phyloP scores from a whole-genome alignment of 2,329 filamentous ascomycete species.

The Pseudogymnoascus sp. region DNA sequence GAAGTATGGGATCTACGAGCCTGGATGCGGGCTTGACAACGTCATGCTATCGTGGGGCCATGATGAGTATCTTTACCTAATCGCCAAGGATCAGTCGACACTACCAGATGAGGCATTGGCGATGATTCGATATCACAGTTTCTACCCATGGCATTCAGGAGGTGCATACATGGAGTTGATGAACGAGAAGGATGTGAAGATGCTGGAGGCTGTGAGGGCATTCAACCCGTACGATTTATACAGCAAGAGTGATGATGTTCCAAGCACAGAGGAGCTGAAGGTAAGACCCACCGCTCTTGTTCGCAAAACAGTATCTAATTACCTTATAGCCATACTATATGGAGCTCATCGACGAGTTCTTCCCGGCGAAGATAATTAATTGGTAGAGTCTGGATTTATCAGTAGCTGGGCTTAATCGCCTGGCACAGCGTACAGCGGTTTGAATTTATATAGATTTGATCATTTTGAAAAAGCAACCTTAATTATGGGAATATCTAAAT shows the following conservation, averaged over 20 bases:
- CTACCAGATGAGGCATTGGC: constrained; percentile 74
- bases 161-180: constrained; percentile 75
- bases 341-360: constrained; percentile 68
- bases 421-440: background rate
- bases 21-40: constrained; percentile 72
- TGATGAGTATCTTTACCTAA: constrained; percentile 77
- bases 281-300: constrained; percentile 17
- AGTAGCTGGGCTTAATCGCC: background rate
- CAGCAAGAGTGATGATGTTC: constrained; percentile 77
- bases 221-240: constrained; percentile 89
- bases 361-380: constrained; percentile 58
- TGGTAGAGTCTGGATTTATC: constrained; percentile 45
- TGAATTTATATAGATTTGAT: background rate
- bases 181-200: constrained; percentile 74
- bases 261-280: constrained; percentile 66
- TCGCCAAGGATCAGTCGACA: constrained; percentile 70
- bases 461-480: background rate
- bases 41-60: constrained; percentile 80
- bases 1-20: constrained; percentile 68
- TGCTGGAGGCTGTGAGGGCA: constrained; percentile 71
- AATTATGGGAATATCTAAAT: background rate
- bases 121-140: constrained; percentile 85
- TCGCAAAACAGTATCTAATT: constrained; percentile 15
- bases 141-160: constrained; percentile 82
- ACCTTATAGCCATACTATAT: constrained; percentile 58